A percentile compares a stretch with the other conserved stretches of the same genome.
phyloP scores from a whole-genome alignment of 2,329 filamentous ascomycete species.

The Pyrenochaeta sp. region DNA sequence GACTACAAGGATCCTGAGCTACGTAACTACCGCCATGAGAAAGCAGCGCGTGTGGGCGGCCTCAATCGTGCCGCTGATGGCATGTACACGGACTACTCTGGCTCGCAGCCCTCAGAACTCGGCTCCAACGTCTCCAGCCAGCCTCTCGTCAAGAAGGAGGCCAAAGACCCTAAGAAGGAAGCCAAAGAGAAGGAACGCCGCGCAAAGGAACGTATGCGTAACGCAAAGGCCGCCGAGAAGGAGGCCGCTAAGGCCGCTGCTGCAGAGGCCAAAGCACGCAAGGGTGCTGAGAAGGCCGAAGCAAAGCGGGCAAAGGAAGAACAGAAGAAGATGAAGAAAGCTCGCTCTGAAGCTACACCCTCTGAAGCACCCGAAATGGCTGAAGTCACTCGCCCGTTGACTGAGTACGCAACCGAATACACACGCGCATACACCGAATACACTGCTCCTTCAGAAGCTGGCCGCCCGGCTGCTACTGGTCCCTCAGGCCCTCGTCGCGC shows the following conservation, averaged over 20 bases:
- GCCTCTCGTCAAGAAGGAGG: conserved; percentile 56
- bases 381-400: conserved; percentile 35
- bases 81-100: conserved; percentile 79
- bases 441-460: conserved; percentile 37
- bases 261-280: conserved; percentile 54
- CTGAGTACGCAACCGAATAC: conserved; percentile 34
- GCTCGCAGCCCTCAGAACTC: conserved; percentile 70
- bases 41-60: conserved; percentile 84
- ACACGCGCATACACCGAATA: conserved; percentile 37
- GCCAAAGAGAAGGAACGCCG: conserved; percentile 48
- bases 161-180: conserved; percentile 50
- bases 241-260: conserved; percentile 43
- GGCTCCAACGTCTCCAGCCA: conserved; percentile 53
- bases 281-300: conserved; percentile 50
- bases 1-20: conserved; percentile 68
- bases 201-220: conserved; percentile 60
- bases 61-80: conserved; percentile 85
- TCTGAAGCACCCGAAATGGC: conserved; percentile 42
- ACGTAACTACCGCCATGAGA: conserved; percentile 85
- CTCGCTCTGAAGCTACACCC: conserved; percentile 34
- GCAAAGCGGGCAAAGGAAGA: conserved; percentile 51
- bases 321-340: conserved; percentile 55
- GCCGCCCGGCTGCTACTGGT: conserved; percentile 18
- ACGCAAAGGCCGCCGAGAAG: conserved; percentile 56
- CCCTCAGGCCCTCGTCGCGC: conserved; percentile 39